Evolutionary conservation across 768 basidiomycete species (phyloP), one percentile per base, ranked within the genome.

Genomic region (Pisolithus marmoratus): DNA sequence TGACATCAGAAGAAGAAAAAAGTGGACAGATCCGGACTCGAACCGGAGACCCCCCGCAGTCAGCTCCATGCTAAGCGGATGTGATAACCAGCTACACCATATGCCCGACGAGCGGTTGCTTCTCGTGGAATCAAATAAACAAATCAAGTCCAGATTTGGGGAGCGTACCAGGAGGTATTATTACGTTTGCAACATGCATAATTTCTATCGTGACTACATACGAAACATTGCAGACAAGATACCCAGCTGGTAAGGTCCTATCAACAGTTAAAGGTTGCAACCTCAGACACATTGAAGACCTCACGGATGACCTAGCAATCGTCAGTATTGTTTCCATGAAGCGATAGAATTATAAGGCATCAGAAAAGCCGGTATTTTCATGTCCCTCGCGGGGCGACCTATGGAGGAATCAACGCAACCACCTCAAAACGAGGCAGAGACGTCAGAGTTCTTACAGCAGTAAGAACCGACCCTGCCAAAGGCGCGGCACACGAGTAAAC

Each of bases 311-410:
- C 24, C 46, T 47, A 36, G 8, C 8, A 14, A 31, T 14, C 46
- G 20, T 65, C 26, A 64, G 61, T 22, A n/a, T 5, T 2, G 0
- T 14, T 29, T 43, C 36, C 19, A 17, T 17, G 3, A 43, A 22
- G 34, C 2, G 42, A 26, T 0, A n/a, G 26, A 47, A 49, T 23
- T n/a, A 47, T 46, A 12, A 29, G 14, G 6, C 20, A 61, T 83
- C 82, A 83, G 82, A 83, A 71, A 83, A 83, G 79, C 81, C 82
- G 70, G 64, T 58, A 62, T 80, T 83, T 82, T 83, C 82, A 75
- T 78, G 61, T 68, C 64, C 68, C 70, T 67, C 68, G 67, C 55
- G 62, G 52, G 53, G 62, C 61, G 59, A 63, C 58, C 62, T 51
- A 56, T 65, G 38, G 55, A 63, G 50, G 53, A 56, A 61, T 72